phyloP scores from a whole-genome alignment of 2,329 filamentous ascomycete species.

The Hypoxylon sp. region DNA sequence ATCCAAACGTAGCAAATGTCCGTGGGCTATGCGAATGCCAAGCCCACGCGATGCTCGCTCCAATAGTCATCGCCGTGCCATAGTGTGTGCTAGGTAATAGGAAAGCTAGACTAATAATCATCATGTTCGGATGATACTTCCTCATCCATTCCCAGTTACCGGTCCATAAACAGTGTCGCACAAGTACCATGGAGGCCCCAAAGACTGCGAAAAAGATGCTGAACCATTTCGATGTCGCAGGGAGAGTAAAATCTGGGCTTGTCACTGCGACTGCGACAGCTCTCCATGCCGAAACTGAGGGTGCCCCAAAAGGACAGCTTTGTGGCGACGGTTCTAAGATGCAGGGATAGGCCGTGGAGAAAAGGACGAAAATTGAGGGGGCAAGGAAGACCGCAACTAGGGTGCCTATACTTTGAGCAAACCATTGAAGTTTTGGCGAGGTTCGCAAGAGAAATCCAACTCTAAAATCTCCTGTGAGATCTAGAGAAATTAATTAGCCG shows the following conservation, averaged over 20 bases:
- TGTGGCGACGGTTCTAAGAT: slow-evolving; percentile 60
- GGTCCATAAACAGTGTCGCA: slow-evolving; percentile 69
- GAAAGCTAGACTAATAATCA: slow-evolving; percentile 73
- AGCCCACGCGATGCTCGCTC: background rate
- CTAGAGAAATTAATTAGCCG: background rate
- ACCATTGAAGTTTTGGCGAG: slow-evolving; percentile 65
- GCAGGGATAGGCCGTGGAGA: slow-evolving; percentile 68
- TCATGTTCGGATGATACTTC: slow-evolving; percentile 74
- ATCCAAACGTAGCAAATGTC: slow-evolving; percentile 69
- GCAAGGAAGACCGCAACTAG: slow-evolving; percentile 67
- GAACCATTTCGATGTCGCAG: slow-evolving; percentile 65
- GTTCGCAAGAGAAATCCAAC: slow-evolving; percentile 58
- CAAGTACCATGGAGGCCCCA: slow-evolving; percentile 65
- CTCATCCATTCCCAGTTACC: slow-evolving; percentile 69
- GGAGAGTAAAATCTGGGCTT: slow-evolving; percentile 61
- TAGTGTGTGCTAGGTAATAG: slow-evolving; percentile 71
- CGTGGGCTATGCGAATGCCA: slow-evolving; percentile 58
- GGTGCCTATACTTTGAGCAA: slow-evolving; percentile 66
- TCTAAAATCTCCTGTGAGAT: background rate
- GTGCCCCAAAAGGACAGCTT: background rate
- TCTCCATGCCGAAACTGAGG: background rate
- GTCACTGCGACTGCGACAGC: background rate
- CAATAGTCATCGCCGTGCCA: slow-evolving; percentile 65
- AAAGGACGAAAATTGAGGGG: slow-evolving; percentile 68
- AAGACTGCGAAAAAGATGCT: slow-evolving; percentile 68